A percentile compares a stretch with the other conserved stretches of the same genome.
phyloP scores from a whole-genome alignment of 2,329 filamentous ascomycete genomes.

The Colletotrichum sidae region DNA sequence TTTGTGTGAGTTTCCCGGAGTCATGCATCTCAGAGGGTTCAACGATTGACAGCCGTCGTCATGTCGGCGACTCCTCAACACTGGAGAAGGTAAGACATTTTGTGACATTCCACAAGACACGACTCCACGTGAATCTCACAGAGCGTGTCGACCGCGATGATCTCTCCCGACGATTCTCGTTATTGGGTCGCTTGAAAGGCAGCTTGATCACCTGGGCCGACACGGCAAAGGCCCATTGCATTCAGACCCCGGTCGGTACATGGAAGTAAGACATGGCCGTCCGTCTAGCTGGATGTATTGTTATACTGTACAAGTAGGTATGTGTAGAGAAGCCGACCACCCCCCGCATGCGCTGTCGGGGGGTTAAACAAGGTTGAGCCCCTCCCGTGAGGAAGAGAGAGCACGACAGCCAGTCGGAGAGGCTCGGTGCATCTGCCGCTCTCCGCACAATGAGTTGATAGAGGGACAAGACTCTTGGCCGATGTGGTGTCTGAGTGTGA shows the following conservation, averaged over 20 bases:
- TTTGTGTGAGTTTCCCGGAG: conserved; percentile 8
- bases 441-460: conserved; percentile 10
- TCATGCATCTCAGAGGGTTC: conserved; percentile 12
- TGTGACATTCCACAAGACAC: conserved; percentile 13
- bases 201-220: conserved; percentile 15
- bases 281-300: not conserved
- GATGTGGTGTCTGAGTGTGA: conserved; percentile 10
- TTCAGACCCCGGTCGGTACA: conserved; percentile 13
- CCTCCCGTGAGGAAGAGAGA: conserved; percentile 21
- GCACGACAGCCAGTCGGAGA: conserved; percentile 18
- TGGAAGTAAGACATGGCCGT: conserved; percentile 15
- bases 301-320: too few relatives aligned
- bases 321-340: not conserved
- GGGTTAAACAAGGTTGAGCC: conserved; percentile 37
- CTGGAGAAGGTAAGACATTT: not conserved
- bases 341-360: conserved; percentile 31
- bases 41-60: not conserved
- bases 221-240: not conserved
- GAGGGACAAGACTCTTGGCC: conserved; percentile 16
- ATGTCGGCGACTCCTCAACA: not conserved
- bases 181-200: conserved; percentile 24
- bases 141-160: conserved; percentile 4
- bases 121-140: conserved; percentile 15
- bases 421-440: conserved; percentile 16
- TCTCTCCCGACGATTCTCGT: not conserved